phyloP scores from a whole-genome alignment of 176 grass and related monocot genomes.

The Thinopyrum elongatum region DNA sequence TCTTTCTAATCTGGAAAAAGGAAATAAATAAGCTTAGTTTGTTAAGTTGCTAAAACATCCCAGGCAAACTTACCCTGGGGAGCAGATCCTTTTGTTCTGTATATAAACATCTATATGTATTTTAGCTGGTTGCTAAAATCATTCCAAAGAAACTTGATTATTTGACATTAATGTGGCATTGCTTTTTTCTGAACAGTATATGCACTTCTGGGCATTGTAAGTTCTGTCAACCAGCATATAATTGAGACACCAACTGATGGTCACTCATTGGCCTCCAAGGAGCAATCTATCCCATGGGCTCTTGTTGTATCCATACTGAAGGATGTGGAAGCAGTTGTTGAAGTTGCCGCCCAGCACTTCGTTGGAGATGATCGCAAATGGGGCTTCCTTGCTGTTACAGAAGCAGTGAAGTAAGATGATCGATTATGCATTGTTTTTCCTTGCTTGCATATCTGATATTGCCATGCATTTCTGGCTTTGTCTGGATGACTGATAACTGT shows the following conservation, averaged over 20 bases:
- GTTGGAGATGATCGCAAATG: conserved; percentile 87
- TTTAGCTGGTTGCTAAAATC: too few species aligned
- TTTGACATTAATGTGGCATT: not conserved
- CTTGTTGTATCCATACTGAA: conserved; percentile 82
- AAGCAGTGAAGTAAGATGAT: conserved; percentile 78
- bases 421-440: conserved; percentile 19
- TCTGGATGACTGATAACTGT: conserved; percentile 17
- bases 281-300: conserved; percentile 67
- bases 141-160: not conserved
- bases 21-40: not conserved
- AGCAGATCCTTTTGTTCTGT: not conserved
- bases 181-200: conserved; percentile 63
- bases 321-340: conserved; percentile 87
- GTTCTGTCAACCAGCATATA: conserved; percentile 95
- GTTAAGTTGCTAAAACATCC: not conserved
- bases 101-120: not conserved
- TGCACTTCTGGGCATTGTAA: conserved; percentile 84
- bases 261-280: conserved; percentile 30
- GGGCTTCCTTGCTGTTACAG: conserved; percentile 77
- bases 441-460: conserved; percentile 23
- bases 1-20: not conserved
- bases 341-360: conserved; percentile 84
- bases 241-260: conserved; percentile 55
- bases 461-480: not conserved
- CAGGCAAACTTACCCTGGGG: not conserved